phyloP scores from a whole-genome alignment of 148 eudicot genomes.

The Linanthus parryae region DNA sequence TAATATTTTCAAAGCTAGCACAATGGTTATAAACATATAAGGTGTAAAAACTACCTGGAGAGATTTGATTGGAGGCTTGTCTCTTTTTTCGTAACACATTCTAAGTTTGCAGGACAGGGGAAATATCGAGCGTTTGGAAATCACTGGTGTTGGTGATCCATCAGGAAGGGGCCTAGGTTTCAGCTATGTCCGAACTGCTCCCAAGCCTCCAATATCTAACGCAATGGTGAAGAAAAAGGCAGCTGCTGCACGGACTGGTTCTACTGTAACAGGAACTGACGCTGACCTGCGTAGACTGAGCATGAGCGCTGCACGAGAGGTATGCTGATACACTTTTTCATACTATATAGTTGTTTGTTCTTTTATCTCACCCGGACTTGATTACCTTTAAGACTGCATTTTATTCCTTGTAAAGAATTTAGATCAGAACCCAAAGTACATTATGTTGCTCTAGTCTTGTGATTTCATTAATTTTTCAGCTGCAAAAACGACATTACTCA shows the following conservation, averaged over 20 bases:
- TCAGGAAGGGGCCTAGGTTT: slow-evolving; percentile 97
- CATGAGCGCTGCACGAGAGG: slow-evolving; percentile 99
- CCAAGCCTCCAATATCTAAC: slow-evolving; percentile 80
- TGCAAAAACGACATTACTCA: too few relatives aligned
- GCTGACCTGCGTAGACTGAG: slow-evolving; percentile 97
- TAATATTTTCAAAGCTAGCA: too few relatives aligned
- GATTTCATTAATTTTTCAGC: too few relatives aligned
- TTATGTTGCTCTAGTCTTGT: too few relatives aligned
- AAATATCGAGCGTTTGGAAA: slow-evolving; percentile 91
- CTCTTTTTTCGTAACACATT: too few relatives aligned
- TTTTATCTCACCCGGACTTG: neutral
- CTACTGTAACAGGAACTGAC: slow-evolving; percentile 97
- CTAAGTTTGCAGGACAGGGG: slow-evolving; percentile 73
- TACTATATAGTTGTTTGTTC: neutral
- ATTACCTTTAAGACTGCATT: neutral
- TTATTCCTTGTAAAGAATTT: too few relatives aligned
- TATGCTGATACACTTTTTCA: slow-evolving; percentile 16
- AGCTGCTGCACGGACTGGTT: slow-evolving; percentile 51
- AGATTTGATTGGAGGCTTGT: too few relatives aligned
- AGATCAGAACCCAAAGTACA: too few relatives aligned
- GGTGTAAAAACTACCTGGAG: too few relatives aligned
- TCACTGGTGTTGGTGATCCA: slow-evolving; percentile 99
- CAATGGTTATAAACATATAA: too few relatives aligned
- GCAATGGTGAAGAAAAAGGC: slow-evolving; percentile 73
- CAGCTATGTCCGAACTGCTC: slow-evolving; percentile 82